Conservation (phyloP, 2,329 filamentous ascomycete species). For the Talaromyces sp. region DNA sequence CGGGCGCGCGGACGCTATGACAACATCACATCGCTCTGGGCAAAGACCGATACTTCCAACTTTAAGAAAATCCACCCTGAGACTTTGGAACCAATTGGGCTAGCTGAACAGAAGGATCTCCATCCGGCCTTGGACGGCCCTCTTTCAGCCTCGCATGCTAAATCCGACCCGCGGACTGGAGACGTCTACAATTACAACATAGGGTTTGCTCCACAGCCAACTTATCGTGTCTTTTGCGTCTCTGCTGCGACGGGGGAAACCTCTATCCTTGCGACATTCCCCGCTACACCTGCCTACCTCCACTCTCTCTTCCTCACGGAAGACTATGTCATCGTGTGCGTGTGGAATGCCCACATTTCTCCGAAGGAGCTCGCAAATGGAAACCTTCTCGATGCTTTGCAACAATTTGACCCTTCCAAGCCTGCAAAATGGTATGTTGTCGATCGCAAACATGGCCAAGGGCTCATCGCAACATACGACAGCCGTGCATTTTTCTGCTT, state of each 20-base stretch:
- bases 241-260: constrained; percentile 61
- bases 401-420: constrained; percentile 54
- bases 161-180: constrained; percentile 66
- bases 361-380: constrained; percentile 55
- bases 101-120: constrained; percentile 56
- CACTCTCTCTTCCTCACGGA: constrained; percentile 74
- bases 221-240: constrained; percentile 66
- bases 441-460: constrained; percentile 57
- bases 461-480: constrained; percentile 65
- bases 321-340: constrained; percentile 67
- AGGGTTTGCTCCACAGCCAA: constrained; percentile 52
- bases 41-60: constrained; percentile 54
- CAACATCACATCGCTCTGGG: constrained; percentile 50
- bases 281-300: constrained; percentile 62
- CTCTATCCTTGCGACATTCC: constrained; percentile 65
- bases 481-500: constrained; percentile 71
- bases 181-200: constrained; percentile 81
- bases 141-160: constrained; percentile 66
- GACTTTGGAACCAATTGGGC: constrained; percentile 67
- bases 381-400: constrained; percentile 66
- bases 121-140: constrained; percentile 66
- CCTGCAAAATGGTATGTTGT: constrained; percentile 69
- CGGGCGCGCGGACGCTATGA: constrained; percentile 13
- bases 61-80: constrained; percentile 62
- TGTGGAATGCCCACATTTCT: constrained; percentile 63